phyloP scores from a whole-genome alignment of 1,139 yeast species.

The Magnusiomyces clavatus region DNA sequence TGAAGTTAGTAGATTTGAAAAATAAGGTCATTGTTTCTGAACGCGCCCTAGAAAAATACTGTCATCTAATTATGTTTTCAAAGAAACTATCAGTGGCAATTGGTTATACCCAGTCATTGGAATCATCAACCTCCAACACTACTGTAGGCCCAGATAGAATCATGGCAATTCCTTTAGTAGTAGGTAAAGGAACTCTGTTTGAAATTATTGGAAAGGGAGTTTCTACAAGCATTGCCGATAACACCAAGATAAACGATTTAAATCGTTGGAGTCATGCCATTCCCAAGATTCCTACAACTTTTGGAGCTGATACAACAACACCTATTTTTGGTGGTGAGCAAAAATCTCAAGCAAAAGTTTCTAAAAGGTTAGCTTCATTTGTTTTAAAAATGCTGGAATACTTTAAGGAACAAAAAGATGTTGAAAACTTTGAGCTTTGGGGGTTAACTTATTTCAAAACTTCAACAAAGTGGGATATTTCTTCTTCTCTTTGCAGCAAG shows the following conservation, averaged over 20 bases:
- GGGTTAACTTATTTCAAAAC: conserved; percentile 24
- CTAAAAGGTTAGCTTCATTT: conserved; percentile 15
- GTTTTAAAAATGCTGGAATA: conserved; percentile 26
- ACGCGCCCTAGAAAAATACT: conserved; percentile 21
- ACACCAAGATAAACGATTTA: conserved; percentile 1
- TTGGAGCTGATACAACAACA: neutral
- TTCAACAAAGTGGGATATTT: conserved; percentile 3
- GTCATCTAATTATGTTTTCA: conserved; percentile 19
- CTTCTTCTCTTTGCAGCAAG: neutral
- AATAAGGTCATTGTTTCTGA: conserved; percentile 37
- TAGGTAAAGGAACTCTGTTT: conserved; percentile 62
- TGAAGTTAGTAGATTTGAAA: conserved; percentile 36
- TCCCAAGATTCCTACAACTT: too few relatives aligned
- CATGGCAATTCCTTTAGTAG: conserved; percentile 44
- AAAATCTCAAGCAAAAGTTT: conserved; percentile 7
- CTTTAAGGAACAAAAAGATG: conserved; percentile 14
- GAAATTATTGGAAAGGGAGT: conserved; percentile 69
- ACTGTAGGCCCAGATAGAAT: conserved; percentile 17
- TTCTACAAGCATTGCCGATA: conserved; percentile 14
- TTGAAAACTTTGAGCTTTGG: conserved; percentile 21
- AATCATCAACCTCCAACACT: neutral
- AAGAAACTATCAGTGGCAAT: conserved; percentile 18
- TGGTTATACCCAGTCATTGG: conserved; percentile 14
- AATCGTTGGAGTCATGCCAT: too few relatives aligned
- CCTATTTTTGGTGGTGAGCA: neutral